These are phyloP conservation scores for Larix sibirica DNA, from an alignment of 83 land plant species.

Conservation along the genomic window DNA sequence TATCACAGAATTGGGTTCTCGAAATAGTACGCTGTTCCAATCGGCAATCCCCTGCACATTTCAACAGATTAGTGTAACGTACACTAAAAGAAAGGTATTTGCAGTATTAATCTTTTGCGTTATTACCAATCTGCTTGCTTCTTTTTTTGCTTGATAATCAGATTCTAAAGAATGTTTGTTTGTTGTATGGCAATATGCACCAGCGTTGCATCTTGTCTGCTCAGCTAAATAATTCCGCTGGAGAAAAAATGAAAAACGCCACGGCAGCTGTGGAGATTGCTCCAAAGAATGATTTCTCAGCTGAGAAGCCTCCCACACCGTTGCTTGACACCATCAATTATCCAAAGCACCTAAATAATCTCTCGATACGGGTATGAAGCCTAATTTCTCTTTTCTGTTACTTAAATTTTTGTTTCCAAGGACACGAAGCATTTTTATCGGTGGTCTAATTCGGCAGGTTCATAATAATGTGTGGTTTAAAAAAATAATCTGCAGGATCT, in stretches of 20 bases:
- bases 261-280: neutral
- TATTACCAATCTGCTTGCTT: too few species aligned
- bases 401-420: neutral
- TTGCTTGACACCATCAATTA: constrained; percentile 29
- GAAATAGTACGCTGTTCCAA: too few species aligned
- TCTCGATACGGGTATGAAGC: constrained; percentile 17
- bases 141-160: too few species aligned
- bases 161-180: too few species aligned
- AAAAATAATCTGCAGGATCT: constrained; percentile 44
- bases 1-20: too few species aligned
- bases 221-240: neutral
- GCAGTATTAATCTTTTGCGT: too few species aligned
- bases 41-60: too few species aligned
- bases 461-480: neutral
- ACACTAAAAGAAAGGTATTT: too few species aligned
- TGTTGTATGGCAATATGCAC: too few species aligned
- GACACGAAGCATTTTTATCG: neutral
- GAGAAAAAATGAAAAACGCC: neutral
- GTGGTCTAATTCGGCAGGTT: neutral
- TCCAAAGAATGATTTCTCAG: constrained; percentile 16
- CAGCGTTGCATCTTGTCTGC: neutral
- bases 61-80: too few species aligned
- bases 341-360: constrained; percentile 37
- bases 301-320: constrained; percentile 28
- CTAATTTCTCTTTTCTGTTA: neutral